Base-by-base conservation (phyloP, 805 yeast genomes). In the Debaryomyces castellii region DNA sequence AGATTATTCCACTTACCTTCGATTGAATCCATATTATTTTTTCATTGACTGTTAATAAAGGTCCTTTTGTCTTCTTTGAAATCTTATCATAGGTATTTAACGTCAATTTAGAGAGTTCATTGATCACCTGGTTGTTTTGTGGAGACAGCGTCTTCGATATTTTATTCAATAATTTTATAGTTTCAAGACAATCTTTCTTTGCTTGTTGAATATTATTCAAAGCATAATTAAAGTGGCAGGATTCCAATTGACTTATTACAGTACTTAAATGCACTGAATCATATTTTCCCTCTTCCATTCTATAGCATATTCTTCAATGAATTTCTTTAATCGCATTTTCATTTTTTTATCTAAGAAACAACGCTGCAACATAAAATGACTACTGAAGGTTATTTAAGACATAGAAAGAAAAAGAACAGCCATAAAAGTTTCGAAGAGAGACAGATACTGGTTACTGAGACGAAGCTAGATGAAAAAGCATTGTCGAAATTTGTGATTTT, bases 21-120 rank as follows among this genome's bases (percentile, higher is more conserved):
- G 70, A 64, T 37, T 58, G 49, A 2, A 65, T 40, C 73, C 73
- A 67, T 5, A 48, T 30, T 9, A 67, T 40, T 46, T 55, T 59
- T 1, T 57, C 58, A 17, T 25, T 32, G 17, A 47, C 41, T 4
- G 33, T 2, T 4, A 35, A 24, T 14, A 28, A 20, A 3, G n/a
- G n/a, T n/a, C n/a, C 14, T 35, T 10, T 10, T 9, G 1, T 43
- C 40, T 2, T 24, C 39, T 8, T 14, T 21, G 27, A 30, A 33
- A 51, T 40, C 7, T 36, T 32, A 7, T 62, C 67, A 47, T 64
- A 64, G n/a, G 48, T 47, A 11, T 50, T 24, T 41, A 66, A 43
- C 4, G 60, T 43, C 34, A 44, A 62, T 40, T 43, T 30, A 2
- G 69, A 63, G 5, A 64, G 16, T 5, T 23, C 40, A n/a, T 49